Percentiles rank a stretch among this genome's conserved stretches.
Evolutionary conservation across 2,329 filamentous ascomycete species (phyloP).

Genomic region (Fusarium camptoceras): DNA sequence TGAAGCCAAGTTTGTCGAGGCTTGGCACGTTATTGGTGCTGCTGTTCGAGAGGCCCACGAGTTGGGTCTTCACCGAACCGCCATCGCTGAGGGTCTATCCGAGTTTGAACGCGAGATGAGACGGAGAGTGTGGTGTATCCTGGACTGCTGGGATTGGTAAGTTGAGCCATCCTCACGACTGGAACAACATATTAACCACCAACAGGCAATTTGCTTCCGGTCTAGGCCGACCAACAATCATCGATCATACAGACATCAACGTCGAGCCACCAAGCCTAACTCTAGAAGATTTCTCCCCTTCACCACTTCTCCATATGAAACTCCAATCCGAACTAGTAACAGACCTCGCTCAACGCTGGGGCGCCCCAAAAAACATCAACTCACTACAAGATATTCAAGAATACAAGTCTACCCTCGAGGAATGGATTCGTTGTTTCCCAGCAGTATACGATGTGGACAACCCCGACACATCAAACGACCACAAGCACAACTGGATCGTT

Average conservation of each 20-base stretch:
- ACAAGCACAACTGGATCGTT: slow-evolving; percentile 54
- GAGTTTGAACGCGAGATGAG: slow-evolving; percentile 53
- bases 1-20: slow-evolving; percentile 51
- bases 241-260: slow-evolving; percentile 50
- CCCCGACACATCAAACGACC: slow-evolving; percentile 57
- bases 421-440: slow-evolving; percentile 58
- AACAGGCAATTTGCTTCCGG: slow-evolving; percentile 52
- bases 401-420: slow-evolving; percentile 51
- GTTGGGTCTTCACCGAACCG: slow-evolving; percentile 48
- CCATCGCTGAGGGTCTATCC: slow-evolving; percentile 39
- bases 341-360: slow-evolving; percentile 46
- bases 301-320: slow-evolving; percentile 52
- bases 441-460: slow-evolving; percentile 53
- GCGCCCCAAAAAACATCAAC: slow-evolving; percentile 44
- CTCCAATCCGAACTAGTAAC: slow-evolving; percentile 51
- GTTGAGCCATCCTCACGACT: not conserved
- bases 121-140: slow-evolving; percentile 51
- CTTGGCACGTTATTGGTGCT: slow-evolving; percentile 51
- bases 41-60: slow-evolving; percentile 52
- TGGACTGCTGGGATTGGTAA: slow-evolving; percentile 54
- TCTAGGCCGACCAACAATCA: slow-evolving; percentile 50
- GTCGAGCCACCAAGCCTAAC: slow-evolving; percentile 50
- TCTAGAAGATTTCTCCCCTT: slow-evolving; percentile 49
- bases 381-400: slow-evolving; percentile 47
- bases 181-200: not conserved